Percentiles rank a stretch among this genome's conserved stretches.
These are phyloP conservation scores for Zygoascus tannicola DNA, from an alignment of 805 yeast species.

Conservation along the genomic window DNA sequence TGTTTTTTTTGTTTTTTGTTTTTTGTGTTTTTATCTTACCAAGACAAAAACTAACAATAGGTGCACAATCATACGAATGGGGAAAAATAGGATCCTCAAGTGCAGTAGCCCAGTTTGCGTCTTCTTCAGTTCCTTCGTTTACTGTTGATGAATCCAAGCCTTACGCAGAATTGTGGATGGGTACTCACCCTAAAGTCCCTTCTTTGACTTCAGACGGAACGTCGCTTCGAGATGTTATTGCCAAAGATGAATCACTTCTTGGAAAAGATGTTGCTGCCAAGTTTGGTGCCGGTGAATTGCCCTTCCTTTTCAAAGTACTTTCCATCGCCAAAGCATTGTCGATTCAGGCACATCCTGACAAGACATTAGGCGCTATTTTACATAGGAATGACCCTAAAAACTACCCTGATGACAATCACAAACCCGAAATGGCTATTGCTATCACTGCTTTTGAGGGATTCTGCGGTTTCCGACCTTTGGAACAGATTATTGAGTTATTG, in stretches of 20 bases:
- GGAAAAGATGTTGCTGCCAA: slow-evolving; percentile 50
- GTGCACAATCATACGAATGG: slow-evolving; percentile 79
- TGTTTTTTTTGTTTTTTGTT: no score
- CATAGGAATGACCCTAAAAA: slow-evolving; percentile 80
- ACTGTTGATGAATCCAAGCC: slow-evolving; percentile 66
- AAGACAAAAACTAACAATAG: slow-evolving; percentile 27
- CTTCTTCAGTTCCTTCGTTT: slow-evolving; percentile 53
- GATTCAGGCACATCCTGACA: slow-evolving; percentile 98
- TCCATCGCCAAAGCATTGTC: slow-evolving; percentile 88
- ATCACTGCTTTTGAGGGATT: slow-evolving; percentile 93
- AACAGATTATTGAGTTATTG: slow-evolving; percentile 61
- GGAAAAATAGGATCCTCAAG: slow-evolving; percentile 77
- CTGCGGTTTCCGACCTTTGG: slow-evolving; percentile 93
- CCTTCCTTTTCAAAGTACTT: slow-evolving; percentile 88
- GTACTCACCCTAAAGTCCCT: slow-evolving; percentile 91
- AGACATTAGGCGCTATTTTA: slow-evolving; percentile 63
- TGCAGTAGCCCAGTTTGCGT: slow-evolving; percentile 83
- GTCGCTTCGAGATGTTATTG: slow-evolving; percentile 58
- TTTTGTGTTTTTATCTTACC: no score
- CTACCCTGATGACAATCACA: slow-evolving; percentile 96
- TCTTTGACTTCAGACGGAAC: slow-evolving; percentile 49
- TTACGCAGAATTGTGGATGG: slow-evolving; percentile 99
- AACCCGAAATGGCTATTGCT: slow-evolving; percentile 99
- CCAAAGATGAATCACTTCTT: slow-evolving; percentile 41
- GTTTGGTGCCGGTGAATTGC: slow-evolving; percentile 71